Conservation (phyloP, 108 stramenopile species). For the Pseudonitzschia multistriata region DNA sequence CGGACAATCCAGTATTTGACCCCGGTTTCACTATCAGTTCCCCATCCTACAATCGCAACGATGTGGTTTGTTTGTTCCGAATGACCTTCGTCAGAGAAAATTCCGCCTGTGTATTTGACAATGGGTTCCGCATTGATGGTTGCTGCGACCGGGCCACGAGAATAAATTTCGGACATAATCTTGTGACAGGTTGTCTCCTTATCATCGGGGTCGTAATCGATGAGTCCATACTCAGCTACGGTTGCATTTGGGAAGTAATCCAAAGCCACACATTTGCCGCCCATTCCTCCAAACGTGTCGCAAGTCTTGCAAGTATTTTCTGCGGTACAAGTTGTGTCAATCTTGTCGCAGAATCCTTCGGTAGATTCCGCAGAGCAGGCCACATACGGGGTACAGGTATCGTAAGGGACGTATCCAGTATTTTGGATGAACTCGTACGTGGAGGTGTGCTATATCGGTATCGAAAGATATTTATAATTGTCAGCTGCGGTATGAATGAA, state of each 20-base stretch:
- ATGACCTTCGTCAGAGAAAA: constrained; percentile 54
- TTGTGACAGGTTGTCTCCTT: constrained; percentile 42
- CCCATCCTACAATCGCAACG: constrained; percentile 92
- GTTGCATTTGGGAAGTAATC: constrained; percentile 89
- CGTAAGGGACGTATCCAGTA: constrained; percentile 47
- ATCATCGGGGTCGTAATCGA: constrained; percentile 53
- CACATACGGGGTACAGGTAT: constrained; percentile 63
- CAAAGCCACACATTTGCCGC: constrained; percentile 78
- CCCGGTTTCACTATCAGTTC: constrained; percentile 70
- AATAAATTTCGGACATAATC: constrained; percentile 81
- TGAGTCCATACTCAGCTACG: constrained; percentile 88
- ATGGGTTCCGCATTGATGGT: constrained; percentile 83
- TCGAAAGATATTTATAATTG: too few species aligned
- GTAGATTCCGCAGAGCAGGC: constrained; percentile 72
- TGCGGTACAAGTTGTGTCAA: constrained; percentile 73
- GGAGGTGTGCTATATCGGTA: constrained; percentile 43
- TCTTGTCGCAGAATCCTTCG: constrained; percentile 82
- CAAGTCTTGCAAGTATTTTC: constrained; percentile 85
- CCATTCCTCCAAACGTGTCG: constrained; percentile 55
- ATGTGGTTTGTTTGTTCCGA: constrained; percentile 82
- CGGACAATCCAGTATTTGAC: constrained; percentile 87
- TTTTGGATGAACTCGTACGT: constrained; percentile 73
- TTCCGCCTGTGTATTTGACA: constrained; percentile 66
- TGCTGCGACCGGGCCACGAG: constrained; percentile 88
- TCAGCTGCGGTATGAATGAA: too few species aligned